Percentiles rank a stretch among this genome's conserved stretches.
Conservation (phyloP, 139 green algal species). For the Diplosphaera chodatii region DNA sequence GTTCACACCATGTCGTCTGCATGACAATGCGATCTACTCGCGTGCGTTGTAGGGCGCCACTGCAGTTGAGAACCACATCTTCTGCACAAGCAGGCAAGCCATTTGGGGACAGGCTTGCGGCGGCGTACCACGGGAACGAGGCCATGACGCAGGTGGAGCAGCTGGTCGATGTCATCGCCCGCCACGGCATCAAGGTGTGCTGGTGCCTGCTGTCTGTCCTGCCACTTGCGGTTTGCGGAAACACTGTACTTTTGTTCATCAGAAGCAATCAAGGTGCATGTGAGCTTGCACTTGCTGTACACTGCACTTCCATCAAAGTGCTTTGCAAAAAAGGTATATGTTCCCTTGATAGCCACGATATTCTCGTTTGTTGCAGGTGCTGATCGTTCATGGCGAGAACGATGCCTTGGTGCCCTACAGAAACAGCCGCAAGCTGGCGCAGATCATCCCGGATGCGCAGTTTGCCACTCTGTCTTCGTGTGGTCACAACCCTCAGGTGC, state of each 20-base stretch:
- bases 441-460: constrained; percentile 46
- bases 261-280: too few species aligned
- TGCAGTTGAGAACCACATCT: too few species aligned
- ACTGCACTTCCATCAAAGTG: not conserved
- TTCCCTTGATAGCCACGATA: not conserved
- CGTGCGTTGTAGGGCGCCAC: too few species aligned
- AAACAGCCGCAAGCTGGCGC: constrained; percentile 64
- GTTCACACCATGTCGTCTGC: too few species aligned
- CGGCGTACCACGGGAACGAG: not conserved
- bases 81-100: too few species aligned
- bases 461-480: constrained; percentile 49
- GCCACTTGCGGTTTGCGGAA: too few species aligned
- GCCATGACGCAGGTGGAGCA: constrained; percentile 5
- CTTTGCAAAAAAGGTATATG: not conserved
- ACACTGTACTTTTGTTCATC: too few species aligned
- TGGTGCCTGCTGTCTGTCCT: too few species aligned
- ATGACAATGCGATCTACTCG: too few species aligned
- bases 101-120: constrained; percentile 8
- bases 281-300: too few species aligned
- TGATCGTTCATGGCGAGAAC: constrained; percentile 65
- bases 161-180: constrained; percentile 2
- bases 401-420: constrained; percentile 72
- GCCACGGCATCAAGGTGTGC: constrained; percentile 22
- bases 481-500: constrained; percentile 71
- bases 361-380: constrained; percentile 27